phyloP scores from a whole-genome alignment of 176 grass and related monocot species.

The Lolium perenne region DNA sequence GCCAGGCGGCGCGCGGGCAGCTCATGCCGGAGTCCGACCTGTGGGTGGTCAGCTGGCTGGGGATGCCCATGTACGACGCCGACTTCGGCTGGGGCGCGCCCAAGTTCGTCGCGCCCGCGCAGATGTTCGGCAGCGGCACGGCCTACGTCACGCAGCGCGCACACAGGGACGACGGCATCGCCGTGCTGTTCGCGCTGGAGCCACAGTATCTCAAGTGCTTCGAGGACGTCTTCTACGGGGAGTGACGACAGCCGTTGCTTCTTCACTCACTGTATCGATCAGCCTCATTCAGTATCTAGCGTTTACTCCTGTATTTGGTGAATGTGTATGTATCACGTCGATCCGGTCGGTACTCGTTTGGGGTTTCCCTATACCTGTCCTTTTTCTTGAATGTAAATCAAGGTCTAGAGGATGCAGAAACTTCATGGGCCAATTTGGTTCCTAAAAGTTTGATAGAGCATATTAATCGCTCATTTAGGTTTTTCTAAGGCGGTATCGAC shows the following conservation, averaged over 20 bases:
- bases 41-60: conserved; percentile 68
- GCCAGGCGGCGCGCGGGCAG: conserved; percentile 59
- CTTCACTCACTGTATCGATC: neutral
- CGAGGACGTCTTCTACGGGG: conserved; percentile 47
- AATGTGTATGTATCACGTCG: neutral
- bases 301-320: neutral
- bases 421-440: too few species aligned
- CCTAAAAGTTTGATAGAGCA: too few species aligned
- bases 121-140: conserved; percentile 67
- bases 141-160: conserved; percentile 58
- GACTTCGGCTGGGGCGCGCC: conserved; percentile 76
- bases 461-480: too few species aligned
- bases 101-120: conserved; percentile 54
- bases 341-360: too few species aligned
- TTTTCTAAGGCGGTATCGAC: too few species aligned
- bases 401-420: too few species aligned
- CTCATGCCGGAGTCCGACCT: conserved; percentile 61
- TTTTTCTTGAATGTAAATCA: too few species aligned
- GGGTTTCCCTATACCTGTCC: too few species aligned
- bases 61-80: conserved; percentile 73
- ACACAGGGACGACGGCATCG: conserved; percentile 24
- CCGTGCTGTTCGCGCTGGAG: conserved; percentile 39
- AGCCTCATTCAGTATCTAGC: neutral
- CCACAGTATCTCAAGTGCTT: conserved; percentile 46
- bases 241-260: neutral